Base-by-base conservation (phyloP, 768 basidiomycete genomes). In the Hortiboletus flavorubellus region DNA sequence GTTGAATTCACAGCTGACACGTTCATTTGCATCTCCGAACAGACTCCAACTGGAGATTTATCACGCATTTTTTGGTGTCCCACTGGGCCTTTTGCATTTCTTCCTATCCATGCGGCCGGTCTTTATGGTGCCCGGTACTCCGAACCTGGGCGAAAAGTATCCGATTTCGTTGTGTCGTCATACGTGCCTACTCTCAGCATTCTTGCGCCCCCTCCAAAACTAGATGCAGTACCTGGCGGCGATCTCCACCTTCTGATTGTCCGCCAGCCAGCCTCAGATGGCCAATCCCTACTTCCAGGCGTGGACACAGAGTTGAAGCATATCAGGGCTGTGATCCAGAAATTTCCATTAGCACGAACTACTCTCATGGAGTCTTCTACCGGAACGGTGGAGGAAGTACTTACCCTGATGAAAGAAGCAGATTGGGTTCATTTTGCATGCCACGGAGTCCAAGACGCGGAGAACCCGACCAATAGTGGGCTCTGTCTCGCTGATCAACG, bases 251-350 rank as follows among this genome's bases (percentile, higher is more conserved):
- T 46, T 6, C 46, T 46, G 14, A 12, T 33, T 14, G 46, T 68
- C 23, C 29, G 42, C 2, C 60, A 66, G 35, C 61, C 64, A 10
- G 16, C 39, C 1, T 46, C 67, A 11, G 59, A 58, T 5, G 62
- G 60, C 6, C 46, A 53, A 16, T 16, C 2, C 12, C 41, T 33
- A 38, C 52, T 68, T 6, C 63, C 56, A 0, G 56, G 53, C 29
- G 43, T 56, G 11, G 47, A 61, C 11, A 54, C 61, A 2, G 54
- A 53, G 63, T 59, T 51, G 68, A 64, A 46, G 65, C 67, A 50
- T 67, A 70, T 23, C 33, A 46, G 26, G 11, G 3, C n/a, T 2
- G 23, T 56, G 2, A 7, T 57, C 33, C 12, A 33, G 4, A 30
- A n/a, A 9, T 34, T 43, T 26, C 38, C 42, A n/a, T 56, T 26